Evolutionary conservation across 2,329 filamentous ascomycete genomes (phyloP).

Genomic region (Ophiocordyceps camponoti-leonardi): DNA sequence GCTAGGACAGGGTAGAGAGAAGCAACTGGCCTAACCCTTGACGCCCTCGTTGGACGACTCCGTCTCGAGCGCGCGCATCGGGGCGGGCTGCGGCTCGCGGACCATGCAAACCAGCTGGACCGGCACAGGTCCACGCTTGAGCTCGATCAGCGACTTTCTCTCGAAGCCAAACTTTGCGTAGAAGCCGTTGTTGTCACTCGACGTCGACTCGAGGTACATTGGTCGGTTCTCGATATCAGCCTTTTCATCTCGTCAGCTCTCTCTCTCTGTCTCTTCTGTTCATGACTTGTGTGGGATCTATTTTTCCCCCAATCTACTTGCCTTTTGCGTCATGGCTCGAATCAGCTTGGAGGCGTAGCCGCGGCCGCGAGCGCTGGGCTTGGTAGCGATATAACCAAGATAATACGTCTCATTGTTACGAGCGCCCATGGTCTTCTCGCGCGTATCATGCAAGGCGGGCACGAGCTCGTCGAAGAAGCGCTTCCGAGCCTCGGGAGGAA

Average conservation of each 20-base stretch:
- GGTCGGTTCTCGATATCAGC: constrained; percentile 51
- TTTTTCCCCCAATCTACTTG: constrained; percentile 15
- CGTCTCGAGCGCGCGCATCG: constrained; percentile 4
- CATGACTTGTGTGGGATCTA: too few relatives aligned
- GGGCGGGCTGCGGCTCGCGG: constrained; percentile 40
- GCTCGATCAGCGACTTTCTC: constrained; percentile 41
- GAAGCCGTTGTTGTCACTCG: constrained; percentile 48
- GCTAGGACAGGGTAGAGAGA: not conserved
- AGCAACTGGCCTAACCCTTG: constrained; percentile 1
- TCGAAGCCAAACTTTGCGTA: constrained; percentile 65
- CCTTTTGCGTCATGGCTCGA: constrained; percentile 47
- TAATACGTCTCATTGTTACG: constrained; percentile 58
- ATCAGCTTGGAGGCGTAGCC: constrained; percentile 60
- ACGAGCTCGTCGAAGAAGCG: constrained; percentile 67
- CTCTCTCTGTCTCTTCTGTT: not conserved
- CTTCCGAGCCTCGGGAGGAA: constrained; percentile 51
- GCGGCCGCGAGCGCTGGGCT: constrained; percentile 49
- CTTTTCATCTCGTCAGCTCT: not conserved
- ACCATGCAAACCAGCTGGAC: constrained; percentile 69
- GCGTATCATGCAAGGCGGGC: constrained; percentile 56
- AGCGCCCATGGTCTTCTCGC: constrained; percentile 48
- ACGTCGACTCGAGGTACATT: constrained; percentile 67
- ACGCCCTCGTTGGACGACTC: constrained; percentile 3
- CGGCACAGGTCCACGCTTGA: constrained; percentile 39
- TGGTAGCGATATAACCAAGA: constrained; percentile 68